phyloP scores from a whole-genome alignment of 495 filamentous ascomycete genomes.

The Tuber microsphaerosporum region DNA sequence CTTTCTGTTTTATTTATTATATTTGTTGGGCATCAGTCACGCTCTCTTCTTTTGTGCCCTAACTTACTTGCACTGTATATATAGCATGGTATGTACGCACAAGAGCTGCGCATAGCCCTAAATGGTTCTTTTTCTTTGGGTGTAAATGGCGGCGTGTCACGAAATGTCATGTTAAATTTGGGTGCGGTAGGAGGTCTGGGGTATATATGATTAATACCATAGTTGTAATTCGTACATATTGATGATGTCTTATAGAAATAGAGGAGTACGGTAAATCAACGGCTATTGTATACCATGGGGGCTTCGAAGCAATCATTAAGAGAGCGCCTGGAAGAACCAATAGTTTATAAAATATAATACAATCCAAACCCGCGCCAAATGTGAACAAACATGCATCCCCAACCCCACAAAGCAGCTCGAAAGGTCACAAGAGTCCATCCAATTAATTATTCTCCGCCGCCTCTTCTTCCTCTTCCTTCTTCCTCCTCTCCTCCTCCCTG shows the following conservation, averaged over 20 bases:
- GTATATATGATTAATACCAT: not conserved
- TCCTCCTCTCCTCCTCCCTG: slow-evolving; percentile 57
- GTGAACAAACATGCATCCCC: not conserved
- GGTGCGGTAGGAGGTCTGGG: not conserved
- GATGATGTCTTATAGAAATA: not conserved
- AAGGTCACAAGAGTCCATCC: slow-evolving; percentile 1
- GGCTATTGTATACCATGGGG: not conserved
- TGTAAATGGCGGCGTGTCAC: not conserved
- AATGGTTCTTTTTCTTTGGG: not conserved
- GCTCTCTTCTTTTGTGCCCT: not conserved
- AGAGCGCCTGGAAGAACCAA: not conserved
- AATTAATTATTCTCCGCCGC: slow-evolving; percentile 46
- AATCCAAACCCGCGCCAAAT: not conserved
- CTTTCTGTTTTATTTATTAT: not conserved
- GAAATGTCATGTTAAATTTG: not conserved
- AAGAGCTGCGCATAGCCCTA: not conserved
- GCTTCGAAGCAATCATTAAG: not conserved
- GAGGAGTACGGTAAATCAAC: not conserved
- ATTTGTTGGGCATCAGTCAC: not conserved
- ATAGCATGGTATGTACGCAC: not conserved
- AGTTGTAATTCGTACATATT: not conserved
- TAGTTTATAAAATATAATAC: not conserved
- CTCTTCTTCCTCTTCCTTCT: slow-evolving; percentile 62
- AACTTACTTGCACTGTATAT: not conserved
- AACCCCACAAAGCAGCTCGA: not conserved